A percentile compares a stretch with the other conserved stretches of the same genome.
These are phyloP conservation scores for Rhodotorula kratochvilovae DNA, from an alignment of 768 basidiomycete genomes.

Conservation along the genomic window DNA sequence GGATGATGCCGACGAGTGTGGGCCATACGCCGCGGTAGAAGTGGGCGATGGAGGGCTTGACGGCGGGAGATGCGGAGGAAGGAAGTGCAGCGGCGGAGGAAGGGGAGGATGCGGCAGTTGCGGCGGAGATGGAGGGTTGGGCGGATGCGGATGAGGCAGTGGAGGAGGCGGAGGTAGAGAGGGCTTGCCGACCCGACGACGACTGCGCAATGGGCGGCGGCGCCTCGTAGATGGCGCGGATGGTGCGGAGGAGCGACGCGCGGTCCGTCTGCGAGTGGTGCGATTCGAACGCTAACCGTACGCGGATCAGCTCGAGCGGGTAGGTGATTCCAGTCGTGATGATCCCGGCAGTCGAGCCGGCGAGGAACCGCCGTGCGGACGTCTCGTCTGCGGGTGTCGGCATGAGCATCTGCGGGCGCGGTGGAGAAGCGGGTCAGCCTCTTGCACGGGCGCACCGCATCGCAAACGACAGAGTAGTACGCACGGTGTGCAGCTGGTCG, in stretches of 20 bases:
- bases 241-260: conserved; percentile 54
- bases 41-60: conserved; percentile 72
- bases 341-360: conserved; percentile 82
- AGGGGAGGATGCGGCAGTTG: conserved; percentile 10
- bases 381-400: conserved; percentile 74
- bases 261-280: conserved; percentile 52
- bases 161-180: too few relatives aligned
- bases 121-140: too few relatives aligned
- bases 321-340: conserved; percentile 88
- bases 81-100: conserved; percentile 36
- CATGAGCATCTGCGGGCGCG: conserved; percentile 64
- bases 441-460: too few relatives aligned
- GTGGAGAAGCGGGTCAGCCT: background rate
- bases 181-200: too few relatives aligned
- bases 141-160: too few relatives aligned
- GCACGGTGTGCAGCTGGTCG: conserved; percentile 74
- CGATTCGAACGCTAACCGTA: conserved; percentile 88
- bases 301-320: conserved; percentile 89
- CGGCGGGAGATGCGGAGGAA: conserved; percentile 45
- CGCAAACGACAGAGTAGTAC: too few relatives aligned
- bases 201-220: conserved; percentile 42
- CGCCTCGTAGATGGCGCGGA: conserved; percentile 64
- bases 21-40: conserved; percentile 98
- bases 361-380: conserved; percentile 69
- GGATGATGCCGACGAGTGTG: conserved; percentile 83